These are phyloP conservation scores for Alternaria tenuissima DNA, from an alignment of 2,329 filamentous ascomycete species.

Conservation along the genomic window DNA sequence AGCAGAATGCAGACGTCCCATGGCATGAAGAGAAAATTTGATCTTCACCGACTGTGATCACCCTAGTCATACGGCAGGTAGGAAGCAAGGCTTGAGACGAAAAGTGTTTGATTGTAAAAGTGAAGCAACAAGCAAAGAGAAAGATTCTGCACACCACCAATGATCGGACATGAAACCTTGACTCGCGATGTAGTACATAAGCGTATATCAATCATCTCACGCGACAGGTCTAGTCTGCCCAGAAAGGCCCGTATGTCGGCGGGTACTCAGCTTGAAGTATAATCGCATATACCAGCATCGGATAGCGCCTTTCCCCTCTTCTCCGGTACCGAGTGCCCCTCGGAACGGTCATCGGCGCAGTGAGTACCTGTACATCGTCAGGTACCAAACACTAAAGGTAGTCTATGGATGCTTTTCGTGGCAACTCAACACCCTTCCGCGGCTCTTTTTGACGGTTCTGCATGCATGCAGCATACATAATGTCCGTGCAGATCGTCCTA, in stretches of 20 bases:
- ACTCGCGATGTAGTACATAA: neutral
- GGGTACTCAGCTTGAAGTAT: neutral
- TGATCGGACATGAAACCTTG: neutral
- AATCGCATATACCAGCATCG: neutral
- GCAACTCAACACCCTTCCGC: constrained; percentile 3
- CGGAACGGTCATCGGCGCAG: neutral
- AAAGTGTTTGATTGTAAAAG: neutral
- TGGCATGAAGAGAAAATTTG: neutral
- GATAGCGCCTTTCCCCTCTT: neutral
- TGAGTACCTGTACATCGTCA: constrained; percentile 5
- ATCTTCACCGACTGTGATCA: neutral
- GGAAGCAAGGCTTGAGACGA: neutral
- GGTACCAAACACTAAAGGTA: constrained; percentile 13
- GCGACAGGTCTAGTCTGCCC: neutral
- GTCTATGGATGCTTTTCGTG: constrained; percentile 13
- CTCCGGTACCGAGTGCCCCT: neutral
- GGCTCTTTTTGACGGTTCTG: constrained; percentile 1
- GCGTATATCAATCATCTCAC: constrained; percentile 2
- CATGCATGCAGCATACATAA: constrained; percentile 5
- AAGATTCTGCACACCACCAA: neutral
- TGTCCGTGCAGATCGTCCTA: neutral
- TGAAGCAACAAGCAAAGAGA: constrained; percentile 5
- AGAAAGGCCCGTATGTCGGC: neutral
- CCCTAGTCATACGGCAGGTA: neutral
- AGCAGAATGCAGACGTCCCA: neutral